Base-by-base conservation (phyloP, 306 rosid genomes). In the Vachellia collinsii region DNA sequence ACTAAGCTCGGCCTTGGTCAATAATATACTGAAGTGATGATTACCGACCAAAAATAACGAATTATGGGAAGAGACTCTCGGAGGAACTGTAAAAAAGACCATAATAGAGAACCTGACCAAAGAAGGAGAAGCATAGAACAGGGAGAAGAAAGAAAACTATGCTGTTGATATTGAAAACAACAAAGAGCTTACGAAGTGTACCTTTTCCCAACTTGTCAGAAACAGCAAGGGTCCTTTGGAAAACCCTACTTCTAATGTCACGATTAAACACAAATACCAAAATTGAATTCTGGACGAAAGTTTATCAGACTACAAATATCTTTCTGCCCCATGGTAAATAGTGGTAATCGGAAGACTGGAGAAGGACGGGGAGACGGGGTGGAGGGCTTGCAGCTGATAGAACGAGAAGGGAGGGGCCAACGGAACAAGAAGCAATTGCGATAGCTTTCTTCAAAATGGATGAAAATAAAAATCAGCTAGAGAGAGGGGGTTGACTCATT, bases 401-500 rank as follows among this genome's bases (percentile, higher is more conserved):
- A 38, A 38, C 38, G 69, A 72, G 76, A 48, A 36, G 38, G 42
- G 41, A 36, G 38, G 42, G 41, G 43, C 63, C 44, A 20, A 56
- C 69, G 61, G 37, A 66, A 11, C n/a, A 20, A 71, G 37, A 16
- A 59, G n/a, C 62, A 65, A 70, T 25, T 42, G 47, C 7, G 69
- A 78, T 34, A 46, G 59, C 16, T 46, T 38, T 39, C 51, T 7
- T 14, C 46, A 4, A 39, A 41, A 22, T 3, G 11, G 44, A 16
- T 2, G 19, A 44, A 7, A 54, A 17, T 17, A 76, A 58, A 54
- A 70, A 64, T 36, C 77, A 48, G 81, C 73, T 8, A 54, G 76
- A 69, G 68, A 76, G 72, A 76, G 73, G 67, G 39, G 77, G 88
- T 89, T 85, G 92, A 89, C 90, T 79, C 39, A 7, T 76, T 11